Evolutionary conservation across 2,329 filamentous ascomycete species (phyloP).

Genomic region (Aschersonia sp.): DNA sequence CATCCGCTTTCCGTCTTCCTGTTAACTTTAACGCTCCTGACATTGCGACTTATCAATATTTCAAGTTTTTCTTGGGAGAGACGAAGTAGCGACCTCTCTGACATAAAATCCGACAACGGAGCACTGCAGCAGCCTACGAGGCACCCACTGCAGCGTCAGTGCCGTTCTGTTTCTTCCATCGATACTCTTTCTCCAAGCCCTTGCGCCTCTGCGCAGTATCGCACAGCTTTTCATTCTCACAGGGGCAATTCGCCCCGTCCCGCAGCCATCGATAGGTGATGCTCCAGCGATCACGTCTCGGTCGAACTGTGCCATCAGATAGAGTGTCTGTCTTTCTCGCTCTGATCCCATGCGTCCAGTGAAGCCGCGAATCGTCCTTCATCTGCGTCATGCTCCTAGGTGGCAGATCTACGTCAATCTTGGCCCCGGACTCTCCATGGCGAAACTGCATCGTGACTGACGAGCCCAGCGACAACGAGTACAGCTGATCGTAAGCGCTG

Average conservation of each 20-base stretch:
- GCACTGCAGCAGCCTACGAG: too few relatives aligned
- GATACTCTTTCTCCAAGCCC: constrained; percentile 33
- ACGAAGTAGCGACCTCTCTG: too few relatives aligned
- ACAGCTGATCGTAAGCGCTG: constrained; percentile 25
- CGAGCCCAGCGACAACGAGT: constrained; percentile 26
- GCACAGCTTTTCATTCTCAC: constrained; percentile 32
- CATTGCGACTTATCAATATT: too few relatives aligned
- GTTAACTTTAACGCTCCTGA: too few relatives aligned
- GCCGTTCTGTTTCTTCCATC: constrained; percentile 22
- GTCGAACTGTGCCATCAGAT: constrained; percentile 27
- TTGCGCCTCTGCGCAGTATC: constrained; percentile 32
- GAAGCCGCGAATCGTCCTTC: constrained; percentile 31
- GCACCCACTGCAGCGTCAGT: not conserved
- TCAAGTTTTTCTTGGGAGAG: too few relatives aligned
- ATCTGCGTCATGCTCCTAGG: constrained; percentile 37
- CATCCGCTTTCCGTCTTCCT: too few relatives aligned
- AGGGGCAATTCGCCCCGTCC: constrained; percentile 29
- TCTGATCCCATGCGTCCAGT: constrained; percentile 42
- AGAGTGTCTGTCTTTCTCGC: constrained; percentile 36
- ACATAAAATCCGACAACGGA: too few relatives aligned
- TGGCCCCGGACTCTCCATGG: constrained; percentile 11
- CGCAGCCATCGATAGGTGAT: constrained; percentile 40
- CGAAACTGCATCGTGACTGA: constrained; percentile 30
- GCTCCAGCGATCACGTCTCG: constrained; percentile 33
- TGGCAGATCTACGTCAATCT: constrained; percentile 28